phyloP scores from a whole-genome alignment of 1,284 basidiomycete genomes.

The Moesziomyces globuligerus region DNA sequence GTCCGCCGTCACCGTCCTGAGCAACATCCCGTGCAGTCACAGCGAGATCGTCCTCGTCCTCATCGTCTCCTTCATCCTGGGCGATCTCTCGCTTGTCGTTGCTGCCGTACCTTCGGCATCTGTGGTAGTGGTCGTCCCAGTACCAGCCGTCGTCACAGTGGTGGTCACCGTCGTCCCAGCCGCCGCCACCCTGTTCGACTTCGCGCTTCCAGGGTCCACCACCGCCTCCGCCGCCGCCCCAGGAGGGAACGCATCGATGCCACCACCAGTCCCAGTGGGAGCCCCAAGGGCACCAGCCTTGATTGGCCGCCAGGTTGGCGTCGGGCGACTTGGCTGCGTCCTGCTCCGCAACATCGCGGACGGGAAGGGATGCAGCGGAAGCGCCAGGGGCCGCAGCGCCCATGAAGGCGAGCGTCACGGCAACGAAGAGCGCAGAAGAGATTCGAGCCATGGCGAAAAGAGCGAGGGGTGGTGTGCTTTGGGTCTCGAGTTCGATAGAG shows the following conservation, averaged over 20 bases:
- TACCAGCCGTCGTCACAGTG: not conserved
- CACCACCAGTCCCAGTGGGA: not conserved
- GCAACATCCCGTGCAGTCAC: too few species aligned
- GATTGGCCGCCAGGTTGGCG: not conserved
- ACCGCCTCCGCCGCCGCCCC: too few species aligned
- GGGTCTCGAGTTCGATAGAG: not conserved
- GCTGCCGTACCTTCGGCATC: too few species aligned
- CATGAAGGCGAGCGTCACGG: constrained; percentile 12
- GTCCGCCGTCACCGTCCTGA: too few species aligned
- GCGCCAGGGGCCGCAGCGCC: constrained; percentile 1
- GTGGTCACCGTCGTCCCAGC: not conserved
- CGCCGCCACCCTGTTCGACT: too few species aligned
- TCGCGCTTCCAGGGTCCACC: too few species aligned
- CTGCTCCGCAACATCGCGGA: constrained; percentile 3
- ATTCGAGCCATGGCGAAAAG: constrained; percentile 25
- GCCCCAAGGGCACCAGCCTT: constrained; percentile 5
- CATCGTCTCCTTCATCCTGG: too few species aligned
- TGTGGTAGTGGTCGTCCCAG: too few species aligned
- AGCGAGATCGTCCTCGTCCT: too few species aligned
- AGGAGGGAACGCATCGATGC: constrained; percentile 1
- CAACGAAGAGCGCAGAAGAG: constrained; percentile 16
- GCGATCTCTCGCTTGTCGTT: too few species aligned
- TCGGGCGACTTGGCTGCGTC: not conserved
- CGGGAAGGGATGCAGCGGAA: constrained; percentile 10
- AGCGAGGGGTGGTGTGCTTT: not conserved